Evolutionary conservation across 768 basidiomycete species (phyloP), one percentile per base, ranked within the genome.

Genomic region (Serendipita vermifera): DNA sequence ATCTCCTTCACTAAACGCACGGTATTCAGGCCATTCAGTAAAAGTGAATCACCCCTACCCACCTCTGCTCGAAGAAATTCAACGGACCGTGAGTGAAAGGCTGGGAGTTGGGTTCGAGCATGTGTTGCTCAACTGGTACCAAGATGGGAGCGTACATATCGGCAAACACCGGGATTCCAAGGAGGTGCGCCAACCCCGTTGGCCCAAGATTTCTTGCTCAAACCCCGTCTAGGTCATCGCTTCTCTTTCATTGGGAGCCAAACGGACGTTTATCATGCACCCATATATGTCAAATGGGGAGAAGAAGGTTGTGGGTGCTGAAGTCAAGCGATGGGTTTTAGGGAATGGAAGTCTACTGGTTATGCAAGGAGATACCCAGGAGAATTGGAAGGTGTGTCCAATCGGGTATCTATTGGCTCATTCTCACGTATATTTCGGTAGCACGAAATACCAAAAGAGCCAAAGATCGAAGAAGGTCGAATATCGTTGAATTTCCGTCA

Each of bases 401-500:
- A n/a, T 36, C 24, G 33, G 24, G 33, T 20, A 13, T 15, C 15
- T 38, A 38, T 38, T 11, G 54, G 33, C n/a, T 40, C 9, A n/a
- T 36, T 32, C 17, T 17, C 5, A 33, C 5, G n/a, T n/a, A n/a
- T n/a, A 24, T 48, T 35, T 20, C 29, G 13, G n/a, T 46, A 69
- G 65, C 65, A 68, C 57, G 66, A 67, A 57, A 66, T 70, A 54
- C 68, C 70, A 5, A 71, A 69, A 56, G 69, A 73, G 53, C 62
- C 65, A 2, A 62, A 60, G 26, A 61, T 70, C 46, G 65, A 65
- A 55, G 56, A 60, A 5, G 67, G 68, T 20, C 64, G 72, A 15
- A 71, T 73, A 59, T 69, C 68, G 24, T 55, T 73, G 17, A 73
- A 71, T 2, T 73, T 72, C 55, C 63, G 72, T 3, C 72, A 73